Percentiles rank a stretch among this genome's conserved stretches.
These are phyloP conservation scores for Clonostachys solani DNA, from an alignment of 2,329 filamentous ascomycete species.

Conservation along the genomic window DNA sequence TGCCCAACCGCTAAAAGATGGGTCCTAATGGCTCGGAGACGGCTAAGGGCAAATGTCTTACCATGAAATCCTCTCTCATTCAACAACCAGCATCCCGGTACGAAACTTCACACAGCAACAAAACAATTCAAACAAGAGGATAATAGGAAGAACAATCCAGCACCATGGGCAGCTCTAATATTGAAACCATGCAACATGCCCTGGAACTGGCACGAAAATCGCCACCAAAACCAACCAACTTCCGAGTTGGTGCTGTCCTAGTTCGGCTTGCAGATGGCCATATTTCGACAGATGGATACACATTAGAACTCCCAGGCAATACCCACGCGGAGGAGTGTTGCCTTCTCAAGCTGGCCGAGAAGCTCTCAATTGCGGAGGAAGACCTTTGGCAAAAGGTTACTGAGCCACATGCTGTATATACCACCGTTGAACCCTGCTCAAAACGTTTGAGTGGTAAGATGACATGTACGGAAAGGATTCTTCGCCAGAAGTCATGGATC, in stretches of 20 bases:
- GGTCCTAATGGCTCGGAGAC: too few species aligned
- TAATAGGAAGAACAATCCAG: too few species aligned
- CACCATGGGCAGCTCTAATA: slow-evolving; percentile 15
- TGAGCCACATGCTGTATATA: slow-evolving; percentile 60
- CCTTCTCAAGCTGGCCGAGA: slow-evolving; percentile 64
- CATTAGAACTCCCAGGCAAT: slow-evolving; percentile 85
- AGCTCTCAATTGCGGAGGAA: slow-evolving; percentile 46
- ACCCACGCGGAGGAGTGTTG: slow-evolving; percentile 96
- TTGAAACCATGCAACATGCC: slow-evolving; percentile 60
- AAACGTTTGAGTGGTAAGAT: slow-evolving; percentile 69
- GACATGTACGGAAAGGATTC: slow-evolving; percentile 75
- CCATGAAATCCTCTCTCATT: too few species aligned
- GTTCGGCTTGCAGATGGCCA: slow-evolving; percentile 51
- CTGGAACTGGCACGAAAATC: slow-evolving; percentile 74
- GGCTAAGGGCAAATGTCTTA: too few species aligned
- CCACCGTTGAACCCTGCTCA: slow-evolving; percentile 86
- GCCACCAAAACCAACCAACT: slow-evolving; percentile 85
- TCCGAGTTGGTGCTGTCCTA: slow-evolving; percentile 89
- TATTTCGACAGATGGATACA: slow-evolving; percentile 80
- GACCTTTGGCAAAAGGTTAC: slow-evolving; percentile 37
- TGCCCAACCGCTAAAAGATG: too few species aligned
- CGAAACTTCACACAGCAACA: too few species aligned
- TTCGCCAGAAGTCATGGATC: slow-evolving; percentile 58
- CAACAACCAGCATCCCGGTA: too few species aligned
- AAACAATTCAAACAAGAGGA: too few species aligned